Base-by-base conservation (phyloP, 805 yeast species). In the Clavispora fructus region DNA sequence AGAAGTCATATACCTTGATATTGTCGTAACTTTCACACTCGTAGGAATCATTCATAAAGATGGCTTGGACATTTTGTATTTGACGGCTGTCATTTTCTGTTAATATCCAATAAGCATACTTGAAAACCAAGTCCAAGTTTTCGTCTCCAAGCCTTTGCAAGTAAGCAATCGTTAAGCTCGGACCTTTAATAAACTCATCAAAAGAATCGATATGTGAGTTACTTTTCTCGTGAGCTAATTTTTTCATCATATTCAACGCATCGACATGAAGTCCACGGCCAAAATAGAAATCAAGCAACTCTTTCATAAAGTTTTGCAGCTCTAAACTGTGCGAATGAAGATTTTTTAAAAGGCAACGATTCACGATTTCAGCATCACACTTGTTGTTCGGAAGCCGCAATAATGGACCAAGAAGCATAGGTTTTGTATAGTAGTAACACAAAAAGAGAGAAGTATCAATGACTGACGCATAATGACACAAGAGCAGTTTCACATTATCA, bases 371-470 rank as follows among this genome's bases (percentile, higher is more conserved):
- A 5, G 83, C 74, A 55, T 84, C 83, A 67, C 97, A 89, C 53
- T 73, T 70, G 61, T 91, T 94, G 26, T 79, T 77, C 0, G 76
- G 75, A 1, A 89, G 74, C 41, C 98, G 72, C 6, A 92, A 71
- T 17, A 92, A 76, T 0, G 98, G 94, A 0, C 92, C 96, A 12
- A 92, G 76, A 60, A 92, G 71, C 50, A 84, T 76, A 0, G 87
- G 86, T 45, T 80, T 79, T 28, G 79, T 78, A n/a, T 80, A 60
- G 47, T 81, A 69, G 59, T 94, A 92, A 49, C 94, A 79, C 43
- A 79, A 71, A 56, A 92, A 88, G 16, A 94, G 69, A 1, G 88
- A 74, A 0, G 96, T 85, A 58, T 92, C 99, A 2, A 94, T 77
- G 40, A 79, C 65, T 10, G 71, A 61, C 0, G 78, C 75, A 19